phyloP scores from a whole-genome alignment of 129 eudicot genomes.

The Escallonia herrerae region DNA sequence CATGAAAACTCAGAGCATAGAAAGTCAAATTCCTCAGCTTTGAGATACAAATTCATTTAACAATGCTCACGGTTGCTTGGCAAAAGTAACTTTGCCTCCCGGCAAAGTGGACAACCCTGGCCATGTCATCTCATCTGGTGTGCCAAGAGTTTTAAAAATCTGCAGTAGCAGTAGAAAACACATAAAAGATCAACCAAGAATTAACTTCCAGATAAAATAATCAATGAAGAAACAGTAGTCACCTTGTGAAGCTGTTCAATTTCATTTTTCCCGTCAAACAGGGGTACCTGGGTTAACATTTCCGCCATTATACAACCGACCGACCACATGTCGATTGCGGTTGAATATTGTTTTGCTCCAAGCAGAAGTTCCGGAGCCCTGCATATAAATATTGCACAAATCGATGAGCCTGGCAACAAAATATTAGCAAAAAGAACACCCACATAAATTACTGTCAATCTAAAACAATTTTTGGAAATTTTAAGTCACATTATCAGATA shows the following conservation, averaged over 20 bases:
- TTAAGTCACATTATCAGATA: too few species aligned
- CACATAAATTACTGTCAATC: too few species aligned
- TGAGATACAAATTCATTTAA: background rate
- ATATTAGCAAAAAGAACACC: background rate
- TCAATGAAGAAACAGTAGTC: background rate
- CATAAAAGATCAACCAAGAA: background rate
- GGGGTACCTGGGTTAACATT: conserved; percentile 47
- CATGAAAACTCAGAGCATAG: conserved; percentile 11
- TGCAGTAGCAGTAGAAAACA: conserved; percentile 7
- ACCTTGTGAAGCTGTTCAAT: conserved; percentile 63
- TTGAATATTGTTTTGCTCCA: conserved; percentile 64
- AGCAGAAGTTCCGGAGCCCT: conserved; percentile 82
- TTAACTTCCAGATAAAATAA: background rate
- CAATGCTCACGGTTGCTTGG: conserved; percentile 42
- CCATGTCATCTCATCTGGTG: conserved; percentile 66
- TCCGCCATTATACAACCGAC: conserved; percentile 87
- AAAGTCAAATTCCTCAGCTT: conserved; percentile 11
- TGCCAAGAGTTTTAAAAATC: conserved; percentile 65
- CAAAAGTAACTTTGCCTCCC: conserved; percentile 36
- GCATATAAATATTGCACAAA: conserved; percentile 4
- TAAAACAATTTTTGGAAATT: too few species aligned
- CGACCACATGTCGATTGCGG: conserved; percentile 90
- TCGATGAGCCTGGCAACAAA: background rate
- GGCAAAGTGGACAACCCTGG: conserved; percentile 66
- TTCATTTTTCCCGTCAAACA: conserved; percentile 54